A percentile compares a stretch with the other conserved stretches of the same genome.
These are phyloP conservation scores for Tetracentron sinense DNA, from an alignment of 164 flowering plant genomes.

Conservation along the genomic window DNA sequence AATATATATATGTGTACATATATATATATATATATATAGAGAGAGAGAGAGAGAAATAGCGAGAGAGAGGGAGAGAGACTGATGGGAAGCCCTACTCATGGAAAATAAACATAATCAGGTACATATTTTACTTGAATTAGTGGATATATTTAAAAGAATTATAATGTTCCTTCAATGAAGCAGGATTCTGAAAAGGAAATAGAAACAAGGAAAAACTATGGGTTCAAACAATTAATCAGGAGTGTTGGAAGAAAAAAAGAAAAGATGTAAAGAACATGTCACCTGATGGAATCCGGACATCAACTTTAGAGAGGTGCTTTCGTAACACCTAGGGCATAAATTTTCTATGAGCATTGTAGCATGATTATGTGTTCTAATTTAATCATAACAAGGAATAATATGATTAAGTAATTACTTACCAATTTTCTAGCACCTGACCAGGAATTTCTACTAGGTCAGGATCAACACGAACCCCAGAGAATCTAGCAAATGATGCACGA, in stretches of 20 bases:
- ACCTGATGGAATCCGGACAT: constrained; percentile 96
- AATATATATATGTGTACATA: too few species aligned
- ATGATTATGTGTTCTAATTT: constrained; percentile 1
- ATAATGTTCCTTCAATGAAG: background rate
- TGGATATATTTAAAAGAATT: background rate
- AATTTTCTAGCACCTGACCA: constrained; percentile 74
- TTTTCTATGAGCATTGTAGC: constrained; percentile 2
- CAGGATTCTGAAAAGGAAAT: background rate
- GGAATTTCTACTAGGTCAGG: constrained; percentile 93
- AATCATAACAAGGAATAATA: background rate
- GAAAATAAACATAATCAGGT: background rate
- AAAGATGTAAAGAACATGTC: constrained; percentile 4
- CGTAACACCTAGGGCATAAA: constrained; percentile 71
- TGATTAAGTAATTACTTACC: constrained; percentile 53
- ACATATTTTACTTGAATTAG: background rate
- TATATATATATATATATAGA: too few species aligned
- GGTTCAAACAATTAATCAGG: background rate
- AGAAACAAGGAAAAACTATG: background rate
- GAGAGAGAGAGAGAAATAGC: too few species aligned
- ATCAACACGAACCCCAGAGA: constrained; percentile 83
- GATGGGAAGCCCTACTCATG: too few species aligned
- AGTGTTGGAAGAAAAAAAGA: background rate
- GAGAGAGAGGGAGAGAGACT: too few species aligned
- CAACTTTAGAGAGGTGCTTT: constrained; percentile 61
- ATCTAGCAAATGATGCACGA: constrained; percentile 82